These are phyloP conservation scores for Fusarium floridanum DNA, from an alignment of 2,329 filamentous ascomycete genomes.

Conservation along the genomic window DNA sequence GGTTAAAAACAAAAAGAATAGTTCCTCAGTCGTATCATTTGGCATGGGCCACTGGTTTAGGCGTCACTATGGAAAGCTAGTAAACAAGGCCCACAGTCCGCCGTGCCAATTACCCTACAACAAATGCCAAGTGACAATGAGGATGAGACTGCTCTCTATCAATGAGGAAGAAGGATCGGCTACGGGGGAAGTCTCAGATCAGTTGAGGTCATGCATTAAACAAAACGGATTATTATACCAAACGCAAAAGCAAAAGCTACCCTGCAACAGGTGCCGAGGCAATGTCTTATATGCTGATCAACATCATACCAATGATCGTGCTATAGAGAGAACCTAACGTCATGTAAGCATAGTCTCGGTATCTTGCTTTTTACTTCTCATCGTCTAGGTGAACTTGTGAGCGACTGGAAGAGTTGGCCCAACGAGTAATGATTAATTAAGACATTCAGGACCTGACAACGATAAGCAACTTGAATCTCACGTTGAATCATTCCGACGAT, in stretches of 20 bases:
- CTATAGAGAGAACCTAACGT: neutral
- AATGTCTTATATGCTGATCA: neutral
- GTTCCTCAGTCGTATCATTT: too few relatives aligned
- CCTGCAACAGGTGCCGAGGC: neutral
- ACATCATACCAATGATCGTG: neutral
- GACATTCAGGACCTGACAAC: neutral
- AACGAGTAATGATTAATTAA: neutral
- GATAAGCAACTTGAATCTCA: neutral
- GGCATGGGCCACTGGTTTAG: too few relatives aligned
- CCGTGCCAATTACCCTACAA: too few relatives aligned
- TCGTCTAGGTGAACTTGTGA: neutral
- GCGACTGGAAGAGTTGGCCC: neutral
- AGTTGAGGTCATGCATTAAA: neutral
- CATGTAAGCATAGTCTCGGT: neutral
- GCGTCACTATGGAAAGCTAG: too few relatives aligned
- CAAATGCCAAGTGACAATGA: too few relatives aligned
- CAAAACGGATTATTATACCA: neutral
- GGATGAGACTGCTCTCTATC: too few relatives aligned
- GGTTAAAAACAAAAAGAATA: too few relatives aligned
- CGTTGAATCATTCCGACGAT: neutral
- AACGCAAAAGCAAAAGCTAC: neutral
- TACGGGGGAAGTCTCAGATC: too few relatives aligned
- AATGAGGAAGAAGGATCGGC: too few relatives aligned
- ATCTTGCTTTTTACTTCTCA: neutral
- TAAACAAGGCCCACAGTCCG: too few relatives aligned